These are phyloP conservation scores for Didymella pinodella DNA, from an alignment of 2,329 filamentous ascomycete genomes.

Conservation along the genomic window DNA sequence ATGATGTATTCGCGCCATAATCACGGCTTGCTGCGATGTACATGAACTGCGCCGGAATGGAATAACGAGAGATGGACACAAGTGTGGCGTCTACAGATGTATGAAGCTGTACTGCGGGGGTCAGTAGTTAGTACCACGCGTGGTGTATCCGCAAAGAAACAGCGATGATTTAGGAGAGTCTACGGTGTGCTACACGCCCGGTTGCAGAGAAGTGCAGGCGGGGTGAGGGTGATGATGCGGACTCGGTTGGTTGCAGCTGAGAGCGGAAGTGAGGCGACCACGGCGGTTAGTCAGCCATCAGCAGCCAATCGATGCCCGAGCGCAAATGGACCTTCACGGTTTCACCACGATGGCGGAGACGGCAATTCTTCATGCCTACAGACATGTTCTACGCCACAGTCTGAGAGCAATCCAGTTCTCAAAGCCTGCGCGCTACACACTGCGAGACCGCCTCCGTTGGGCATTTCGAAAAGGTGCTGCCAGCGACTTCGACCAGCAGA, in stretches of 20 bases:
- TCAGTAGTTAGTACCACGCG: conserved; percentile 28
- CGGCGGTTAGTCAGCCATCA: conserved; percentile 6
- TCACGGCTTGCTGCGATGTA: conserved; percentile 17
- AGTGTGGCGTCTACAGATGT: conserved; percentile 16
- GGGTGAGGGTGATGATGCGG: conserved; percentile 27
- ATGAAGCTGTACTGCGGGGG: conserved; percentile 18
- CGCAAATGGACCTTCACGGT: conserved; percentile 12
- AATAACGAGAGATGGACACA: conserved; percentile 5
- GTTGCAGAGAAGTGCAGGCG: conserved; percentile 31
- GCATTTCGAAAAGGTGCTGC: conserved; percentile 49
- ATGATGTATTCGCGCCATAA: conserved; percentile 42
- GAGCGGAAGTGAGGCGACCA: conserved; percentile 14
- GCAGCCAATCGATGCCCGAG: conserved; percentile 16
- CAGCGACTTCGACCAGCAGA: conserved; percentile 50
- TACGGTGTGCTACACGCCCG: conserved; percentile 33
- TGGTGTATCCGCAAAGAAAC: conserved; percentile 24
- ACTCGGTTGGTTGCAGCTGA: conserved; percentile 7
- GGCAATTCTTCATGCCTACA: conserved; percentile 71
- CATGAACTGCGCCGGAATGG: conserved; percentile 25
- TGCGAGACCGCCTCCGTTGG: conserved; percentile 60
- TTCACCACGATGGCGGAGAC: conserved; percentile 41
- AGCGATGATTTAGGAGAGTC: conserved; percentile 22
- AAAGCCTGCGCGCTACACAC: conserved; percentile 69
- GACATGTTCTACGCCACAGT: conserved; percentile 70
- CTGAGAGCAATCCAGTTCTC: conserved; percentile 77